A percentile compares a stretch with the other conserved stretches of the same genome.
Conservation (phyloP, 2,329 filamentous ascomycete species). For the Seiridium cupressi region DNA sequence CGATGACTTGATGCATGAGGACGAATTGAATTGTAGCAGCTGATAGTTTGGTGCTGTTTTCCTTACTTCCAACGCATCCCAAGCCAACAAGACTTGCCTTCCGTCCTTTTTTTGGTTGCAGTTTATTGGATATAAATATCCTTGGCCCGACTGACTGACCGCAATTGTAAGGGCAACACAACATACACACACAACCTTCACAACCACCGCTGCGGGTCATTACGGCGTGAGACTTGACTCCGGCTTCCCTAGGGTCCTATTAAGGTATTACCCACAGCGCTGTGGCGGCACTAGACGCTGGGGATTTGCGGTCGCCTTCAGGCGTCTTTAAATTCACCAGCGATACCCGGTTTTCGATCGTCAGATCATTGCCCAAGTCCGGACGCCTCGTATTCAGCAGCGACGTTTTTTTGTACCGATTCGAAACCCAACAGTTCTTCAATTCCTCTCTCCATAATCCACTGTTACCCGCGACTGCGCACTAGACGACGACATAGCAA, state of each 20-base stretch:
- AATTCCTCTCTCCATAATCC: not conserved
- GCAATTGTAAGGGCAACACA: not conserved
- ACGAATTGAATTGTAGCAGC: no score
- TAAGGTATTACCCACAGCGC: slow-evolving; percentile 2
- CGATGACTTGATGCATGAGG: no score
- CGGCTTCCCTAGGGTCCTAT: not conserved
- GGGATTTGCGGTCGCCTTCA: slow-evolving; percentile 1
- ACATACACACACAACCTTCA: not conserved
- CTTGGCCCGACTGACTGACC: not conserved
- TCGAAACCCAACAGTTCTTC: not conserved
- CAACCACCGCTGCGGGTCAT: not conserved
- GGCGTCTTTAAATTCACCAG: not conserved
- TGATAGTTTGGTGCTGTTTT: no score
- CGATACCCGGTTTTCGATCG: slow-evolving; percentile 8
- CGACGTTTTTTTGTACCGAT: not conserved
- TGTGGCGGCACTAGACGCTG: not conserved
- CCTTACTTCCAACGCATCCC: no score
- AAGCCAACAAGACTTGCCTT: not conserved
- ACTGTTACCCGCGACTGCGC: not conserved
- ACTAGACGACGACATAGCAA: not conserved
- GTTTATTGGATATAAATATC: no score
- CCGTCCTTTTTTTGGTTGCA: no score
- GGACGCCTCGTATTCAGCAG: slow-evolving; percentile 5
- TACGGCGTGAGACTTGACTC: not conserved
- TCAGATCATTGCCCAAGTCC: slow-evolving; percentile 6